Percentiles rank a stretch among this genome's conserved stretches.
phyloP scores from a whole-genome alignment of 495 filamentous ascomycete species.

The Trichoderma orchidacearum region DNA sequence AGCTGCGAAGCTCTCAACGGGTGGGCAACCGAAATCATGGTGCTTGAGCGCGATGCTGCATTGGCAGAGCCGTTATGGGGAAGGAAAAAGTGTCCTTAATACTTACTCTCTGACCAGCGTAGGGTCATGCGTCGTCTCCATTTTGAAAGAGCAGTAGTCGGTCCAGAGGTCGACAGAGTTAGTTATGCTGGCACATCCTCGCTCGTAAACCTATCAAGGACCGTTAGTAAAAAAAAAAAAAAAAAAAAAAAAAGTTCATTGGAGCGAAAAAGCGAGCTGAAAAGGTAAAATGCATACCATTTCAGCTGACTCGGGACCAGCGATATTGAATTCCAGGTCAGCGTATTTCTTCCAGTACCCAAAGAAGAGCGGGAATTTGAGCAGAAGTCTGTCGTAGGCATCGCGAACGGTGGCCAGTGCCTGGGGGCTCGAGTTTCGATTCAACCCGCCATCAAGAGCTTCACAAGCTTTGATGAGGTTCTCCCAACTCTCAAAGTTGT shows the following conservation, averaged over 20 bases:
- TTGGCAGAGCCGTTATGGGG: conserved; percentile 40
- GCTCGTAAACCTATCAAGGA: conserved; percentile 66
- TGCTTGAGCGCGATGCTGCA: conserved; percentile 5
- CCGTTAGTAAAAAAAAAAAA: conserved; percentile 10
- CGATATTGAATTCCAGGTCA: conserved; percentile 91
- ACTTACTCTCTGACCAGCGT: conserved; percentile 99
- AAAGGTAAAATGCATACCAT: conserved; percentile 48
- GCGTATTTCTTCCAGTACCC: conserved; percentile 99
- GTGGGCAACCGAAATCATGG: conserved; percentile 10
- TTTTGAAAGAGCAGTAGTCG: conserved; percentile 94
- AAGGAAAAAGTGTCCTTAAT: conserved; percentile 48
- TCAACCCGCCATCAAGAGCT: conserved; percentile 80
- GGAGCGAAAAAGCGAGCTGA: background rate
- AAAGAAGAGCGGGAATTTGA: conserved; percentile 91
- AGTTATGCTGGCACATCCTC: conserved; percentile 83
- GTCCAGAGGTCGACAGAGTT: conserved; percentile 94
- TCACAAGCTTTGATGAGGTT: conserved; percentile 75
- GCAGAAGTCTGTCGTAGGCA: conserved; percentile 82
- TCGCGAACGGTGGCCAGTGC: conserved; percentile 75
- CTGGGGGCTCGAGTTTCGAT: conserved; percentile 90
- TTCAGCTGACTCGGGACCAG: conserved; percentile 92
- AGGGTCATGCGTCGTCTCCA: conserved; percentile 86
- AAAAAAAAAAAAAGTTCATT: conserved; percentile 3
- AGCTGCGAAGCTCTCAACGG: conserved; percentile 16
- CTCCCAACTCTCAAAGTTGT: conserved; percentile 94